Evolutionary conservation across 495 filamentous ascomycete species (phyloP).

Genomic region (Talaromyces liani): DNA sequence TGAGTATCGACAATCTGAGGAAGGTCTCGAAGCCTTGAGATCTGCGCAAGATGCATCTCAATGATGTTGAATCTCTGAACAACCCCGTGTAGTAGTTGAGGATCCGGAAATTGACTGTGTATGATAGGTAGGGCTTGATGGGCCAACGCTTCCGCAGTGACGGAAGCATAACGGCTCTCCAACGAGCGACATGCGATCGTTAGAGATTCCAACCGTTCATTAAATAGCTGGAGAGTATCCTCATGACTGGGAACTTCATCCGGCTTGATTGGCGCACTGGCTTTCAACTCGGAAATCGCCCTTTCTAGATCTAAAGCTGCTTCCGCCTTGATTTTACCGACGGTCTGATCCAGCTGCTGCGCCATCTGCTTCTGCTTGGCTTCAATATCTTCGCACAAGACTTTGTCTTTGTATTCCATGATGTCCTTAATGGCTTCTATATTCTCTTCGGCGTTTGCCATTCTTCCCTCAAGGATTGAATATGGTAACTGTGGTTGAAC

Average conservation of each 20-base stretch:
- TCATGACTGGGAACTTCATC: not conserved
- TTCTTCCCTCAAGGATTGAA: not conserved
- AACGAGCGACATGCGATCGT: conserved; percentile 26
- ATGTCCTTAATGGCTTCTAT: conserved; percentile 11
- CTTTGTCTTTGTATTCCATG: conserved; percentile 15
- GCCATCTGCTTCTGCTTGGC: conserved; percentile 1
- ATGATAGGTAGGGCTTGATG: conserved; percentile 28
- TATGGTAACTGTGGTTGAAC: not conserved
- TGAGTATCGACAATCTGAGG: not conserved
- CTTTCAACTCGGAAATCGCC: conserved; percentile 11
- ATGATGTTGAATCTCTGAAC: not conserved
- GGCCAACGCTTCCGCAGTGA: conserved; percentile 25
- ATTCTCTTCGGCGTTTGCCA: conserved; percentile 4
- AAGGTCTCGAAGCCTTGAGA: not conserved
- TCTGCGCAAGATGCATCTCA: conserved; percentile 3
- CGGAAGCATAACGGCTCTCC: conserved; percentile 28
- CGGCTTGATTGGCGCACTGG: conserved; percentile 10
- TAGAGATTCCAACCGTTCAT: conserved; percentile 12
- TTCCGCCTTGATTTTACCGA: conserved; percentile 3
- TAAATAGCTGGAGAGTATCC: not conserved
- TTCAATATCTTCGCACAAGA: not conserved
- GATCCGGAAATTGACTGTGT: conserved; percentile 25
- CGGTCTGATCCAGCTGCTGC: not conserved
- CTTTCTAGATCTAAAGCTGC: conserved; percentile 5
- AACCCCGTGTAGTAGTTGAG: not conserved